Base-by-base conservation (phyloP, 257 asterid species). In the Nicotiana tabacum region DNA sequence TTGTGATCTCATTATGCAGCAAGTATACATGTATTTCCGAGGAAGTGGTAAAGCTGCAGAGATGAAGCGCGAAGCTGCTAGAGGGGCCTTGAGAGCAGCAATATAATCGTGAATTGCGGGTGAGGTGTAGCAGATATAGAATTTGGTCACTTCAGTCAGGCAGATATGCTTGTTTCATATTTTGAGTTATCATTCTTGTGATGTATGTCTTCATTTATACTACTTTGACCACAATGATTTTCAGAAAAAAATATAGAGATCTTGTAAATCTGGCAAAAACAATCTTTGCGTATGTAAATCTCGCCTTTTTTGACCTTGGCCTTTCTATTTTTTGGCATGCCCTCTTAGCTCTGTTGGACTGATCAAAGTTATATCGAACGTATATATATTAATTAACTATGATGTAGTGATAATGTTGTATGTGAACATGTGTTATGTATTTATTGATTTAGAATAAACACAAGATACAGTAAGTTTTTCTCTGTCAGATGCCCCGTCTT, bases 1-100 rank as follows among this genome's bases (percentile, higher is more conserved):
- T 27, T 39, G 62, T 61, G 18, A 24, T 82, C 48, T 74, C 56
- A 18, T 82, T 81, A 6, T 72, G 77, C 93, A 90, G 93, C 93
- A 90, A 87, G 93, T 90, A 48, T 90, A 87, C 86, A 88, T 86
- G 90, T 90, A 90, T 64, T 90, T 90, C 90, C 90, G 93, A 39
- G 93, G 91, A 81, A 88, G 91, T 68, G 89, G 91, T 16, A 85
- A 86, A 82, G 88, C 90, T 56, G 90, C 91, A 80, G 88, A 88
- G 85, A 88, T 90, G 90, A 90, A 86, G 79, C 89, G 88, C 0
- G 90, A 90, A 60, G 93, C 90, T 58, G 91, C 90, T 16, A 82
- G 93, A 74, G 91, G 90, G 15, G 89, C 89, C 29, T 24, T 88
- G 80, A 87, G 93, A 60, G 86, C 90, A 32, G 91, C 91, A 13